Base-by-base conservation (phyloP, 805 yeast species). In the Yarrowia keelungensis region DNA sequence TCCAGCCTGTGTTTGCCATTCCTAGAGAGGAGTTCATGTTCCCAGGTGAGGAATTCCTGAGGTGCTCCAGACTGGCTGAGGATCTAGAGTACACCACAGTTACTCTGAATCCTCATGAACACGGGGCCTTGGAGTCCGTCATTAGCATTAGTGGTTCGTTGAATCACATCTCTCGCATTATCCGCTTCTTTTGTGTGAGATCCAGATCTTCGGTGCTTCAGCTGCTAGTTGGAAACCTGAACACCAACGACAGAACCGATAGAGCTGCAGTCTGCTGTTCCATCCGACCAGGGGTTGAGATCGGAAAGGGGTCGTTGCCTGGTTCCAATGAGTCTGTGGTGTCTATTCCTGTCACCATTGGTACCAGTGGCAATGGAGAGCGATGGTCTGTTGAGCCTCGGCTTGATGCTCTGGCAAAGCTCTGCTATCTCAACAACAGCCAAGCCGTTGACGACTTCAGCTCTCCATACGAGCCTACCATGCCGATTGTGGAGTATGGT, bases 21-120 rank as follows among this genome's bases (percentile, higher is more conserved):
- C 65, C 65, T 5, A 32, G 65, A 3, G 51, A 59, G 19, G 65
- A 59, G 41, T 59, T 59, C 22, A 59, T 59, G 65, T 59, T 59
- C 14, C 65, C 51, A 4, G 65, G 65, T 2, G 65, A 59, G 16
- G 65, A 59, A 32, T 43, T 59, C 19, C 16, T 59, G 14, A 35
- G 10, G 35, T 8, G 38, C 15, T 14, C 65, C 42, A 43, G n/a
- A 14, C 14, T 45, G 12, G 51, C 38, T 8, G 65, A 59, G 51
- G 65, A 59, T 35, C 35, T 45, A 1, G 65, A 59, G 11, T 32
- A 26, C 8, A 45, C 65, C 3, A 43, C 42, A 2, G 26, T 59
- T 2, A 43, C 42, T 7, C 38, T 59, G 4, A 59, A 19, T 16
- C 51, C 65, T 8, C 8, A 19, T 19, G 65, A 43, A 8, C 65